These are phyloP conservation scores for Pyrus pyrifolia DNA, from an alignment of 306 rosid genomes.

Conservation along the genomic window DNA sequence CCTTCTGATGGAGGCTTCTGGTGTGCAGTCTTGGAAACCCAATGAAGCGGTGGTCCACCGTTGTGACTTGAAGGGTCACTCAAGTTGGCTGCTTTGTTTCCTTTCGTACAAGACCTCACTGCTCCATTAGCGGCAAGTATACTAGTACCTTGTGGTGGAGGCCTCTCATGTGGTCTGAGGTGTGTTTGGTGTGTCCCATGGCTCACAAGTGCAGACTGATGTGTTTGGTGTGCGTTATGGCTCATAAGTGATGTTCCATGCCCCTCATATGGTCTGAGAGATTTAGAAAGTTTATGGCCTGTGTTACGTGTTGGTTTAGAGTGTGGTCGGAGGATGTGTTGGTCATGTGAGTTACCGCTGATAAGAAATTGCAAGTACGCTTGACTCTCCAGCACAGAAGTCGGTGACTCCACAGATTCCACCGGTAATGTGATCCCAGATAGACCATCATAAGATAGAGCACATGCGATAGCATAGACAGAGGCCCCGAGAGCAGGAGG, in stretches of 20 bases:
- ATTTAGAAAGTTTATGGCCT: too few species aligned
- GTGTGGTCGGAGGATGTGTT: too few species aligned
- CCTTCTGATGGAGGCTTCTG: neutral
- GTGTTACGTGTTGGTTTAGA: too few species aligned
- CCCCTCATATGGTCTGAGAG: too few species aligned
- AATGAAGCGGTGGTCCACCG: neutral
- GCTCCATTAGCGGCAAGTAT: neutral
- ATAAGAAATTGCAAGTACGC: neutral
- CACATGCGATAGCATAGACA: conserved; percentile 43
- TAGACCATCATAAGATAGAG: conserved; percentile 65
- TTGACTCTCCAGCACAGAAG: conserved; percentile 28
- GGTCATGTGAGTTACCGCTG: too few species aligned
- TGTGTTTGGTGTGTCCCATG: too few species aligned
- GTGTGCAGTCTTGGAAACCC: neutral
- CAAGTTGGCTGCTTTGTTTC: neutral
- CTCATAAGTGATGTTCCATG: too few species aligned
- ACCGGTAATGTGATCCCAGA: conserved; percentile 25
- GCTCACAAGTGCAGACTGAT: too few species aligned
- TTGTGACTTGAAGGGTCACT: conserved; percentile 2
- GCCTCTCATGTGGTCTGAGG: neutral
- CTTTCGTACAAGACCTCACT: neutral
- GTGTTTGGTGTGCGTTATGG: too few species aligned
- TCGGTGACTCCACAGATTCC: conserved; percentile 29
- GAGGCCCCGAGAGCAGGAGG: conserved; percentile 61
- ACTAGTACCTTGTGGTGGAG: neutral